A percentile compares a stretch with the other conserved stretches of the same genome.
Conservation (phyloP, 371 early-diverging fungal genomes). For the Fennellomyces sp. region DNA sequence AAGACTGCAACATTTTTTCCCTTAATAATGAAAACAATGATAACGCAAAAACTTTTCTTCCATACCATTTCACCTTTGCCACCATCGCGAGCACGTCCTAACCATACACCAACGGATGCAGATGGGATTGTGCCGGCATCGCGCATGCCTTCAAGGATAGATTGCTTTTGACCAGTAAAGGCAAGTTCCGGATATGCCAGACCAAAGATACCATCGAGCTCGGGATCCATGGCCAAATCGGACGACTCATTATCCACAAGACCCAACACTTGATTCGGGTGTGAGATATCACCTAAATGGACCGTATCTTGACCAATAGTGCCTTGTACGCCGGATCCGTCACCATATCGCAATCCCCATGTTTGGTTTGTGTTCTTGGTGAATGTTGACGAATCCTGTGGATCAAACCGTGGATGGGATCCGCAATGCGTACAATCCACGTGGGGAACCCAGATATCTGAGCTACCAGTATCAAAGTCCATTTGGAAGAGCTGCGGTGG, state of each 20-base stretch:
- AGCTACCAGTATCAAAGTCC: slow-evolving; percentile 62
- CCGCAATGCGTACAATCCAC: slow-evolving; percentile 34
- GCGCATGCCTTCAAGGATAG: slow-evolving; percentile 30
- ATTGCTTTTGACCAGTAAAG: slow-evolving; percentile 27
- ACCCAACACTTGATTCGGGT: slow-evolving; percentile 33
- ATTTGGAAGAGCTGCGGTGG: slow-evolving; percentile 55
- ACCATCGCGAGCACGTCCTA: slow-evolving; percentile 32
- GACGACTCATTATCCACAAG: slow-evolving; percentile 29
- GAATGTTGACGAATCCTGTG: slow-evolving; percentile 21
- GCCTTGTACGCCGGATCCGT: slow-evolving; percentile 55
- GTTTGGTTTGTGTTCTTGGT: slow-evolving; percentile 16
- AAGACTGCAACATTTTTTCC: too few species aligned
- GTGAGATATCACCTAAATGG: slow-evolving; percentile 31
- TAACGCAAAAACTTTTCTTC: background rate
- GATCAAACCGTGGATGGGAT: slow-evolving; percentile 28
- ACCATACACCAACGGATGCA: slow-evolving; percentile 37
- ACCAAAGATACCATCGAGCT: slow-evolving; percentile 62
- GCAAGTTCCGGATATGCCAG: slow-evolving; percentile 49
- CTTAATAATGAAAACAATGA: background rate
- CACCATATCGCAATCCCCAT: slow-evolving; percentile 49
- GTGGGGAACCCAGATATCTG: slow-evolving; percentile 57
- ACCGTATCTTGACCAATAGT: slow-evolving; percentile 43
- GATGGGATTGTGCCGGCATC: slow-evolving; percentile 17
- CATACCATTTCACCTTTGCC: slow-evolving; percentile 47
- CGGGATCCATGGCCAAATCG: slow-evolving; percentile 36